These are phyloP conservation scores for Monosporascus ibericus DNA, from an alignment of 2,329 filamentous ascomycete species.

Conservation along the genomic window DNA sequence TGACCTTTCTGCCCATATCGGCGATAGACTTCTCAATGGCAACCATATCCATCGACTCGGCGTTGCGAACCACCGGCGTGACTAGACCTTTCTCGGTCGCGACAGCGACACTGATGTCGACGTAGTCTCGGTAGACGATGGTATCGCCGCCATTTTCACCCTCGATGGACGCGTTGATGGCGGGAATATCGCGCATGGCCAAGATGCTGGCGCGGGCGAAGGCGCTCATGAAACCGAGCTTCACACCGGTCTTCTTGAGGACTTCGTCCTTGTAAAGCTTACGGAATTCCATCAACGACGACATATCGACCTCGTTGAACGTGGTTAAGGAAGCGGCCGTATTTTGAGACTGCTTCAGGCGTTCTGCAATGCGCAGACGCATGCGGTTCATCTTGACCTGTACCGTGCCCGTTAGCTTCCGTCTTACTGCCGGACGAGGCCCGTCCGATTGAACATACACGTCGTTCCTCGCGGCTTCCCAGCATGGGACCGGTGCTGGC, in stretches of 20 bases:
- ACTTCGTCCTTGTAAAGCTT: conserved; percentile 96
- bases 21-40: conserved; percentile 87
- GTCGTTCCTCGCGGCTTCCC: conserved; percentile 79
- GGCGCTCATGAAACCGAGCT: conserved; percentile 99
- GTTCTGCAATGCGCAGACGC: conserved; percentile 94
- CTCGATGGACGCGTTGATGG: conserved; percentile 94
- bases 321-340: conserved; percentile 95
- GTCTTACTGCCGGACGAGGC: not conserved
- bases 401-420: not conserved
- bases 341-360: conserved; percentile 98
- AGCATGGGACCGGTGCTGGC: conserved; percentile 36
- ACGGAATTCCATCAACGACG: conserved; percentile 91
- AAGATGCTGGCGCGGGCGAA: conserved; percentile 86
- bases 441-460: conserved; percentile 50
- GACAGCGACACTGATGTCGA: conserved; percentile 95
- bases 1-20: conserved; percentile 89
- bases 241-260: conserved; percentile 91
- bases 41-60: conserved; percentile 80
- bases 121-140: conserved; percentile 96
- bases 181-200: conserved; percentile 91
- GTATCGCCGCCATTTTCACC: conserved; percentile 92
- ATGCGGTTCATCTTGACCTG: conserved; percentile 99
- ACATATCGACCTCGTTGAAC: conserved; percentile 99
- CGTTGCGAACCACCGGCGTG: conserved; percentile 92
- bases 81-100: conserved; percentile 97